Base-by-base conservation (phyloP, 176 grass and related monocot species). In the Tillandsia leiboldiana region DNA sequence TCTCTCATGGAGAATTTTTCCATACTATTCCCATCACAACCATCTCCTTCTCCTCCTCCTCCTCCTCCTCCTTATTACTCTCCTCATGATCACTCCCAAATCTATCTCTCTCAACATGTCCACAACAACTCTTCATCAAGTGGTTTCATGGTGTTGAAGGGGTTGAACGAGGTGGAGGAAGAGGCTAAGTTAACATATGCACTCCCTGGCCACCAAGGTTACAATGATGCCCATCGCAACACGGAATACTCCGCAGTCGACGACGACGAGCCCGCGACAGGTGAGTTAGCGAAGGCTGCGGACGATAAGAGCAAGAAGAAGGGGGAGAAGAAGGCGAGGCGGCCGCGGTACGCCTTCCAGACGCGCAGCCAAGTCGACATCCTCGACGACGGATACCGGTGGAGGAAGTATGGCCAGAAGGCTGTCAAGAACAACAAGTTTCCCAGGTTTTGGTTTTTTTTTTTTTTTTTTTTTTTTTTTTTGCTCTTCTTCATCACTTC, bases 331-430 rank as follows among this genome's bases (percentile, higher is more conserved):
- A 96, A 84, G 84, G 84, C 84, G 70, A 79, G 79, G 50, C 70
- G 68, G 48, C 81, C 87, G 0, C 78, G 84, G 9, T 96, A 68
- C 49, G 91, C 81, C 1, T 96, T 96, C 72, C 91, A 96, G 72
- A 96, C 91, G 2, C 82, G 91, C 49, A 96, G 91, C 79, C 81
- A 87, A 80, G 84, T 83, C 0, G 81, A 96, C 75, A 96, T 96
- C 71, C 91, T 96, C 51, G 91, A 96, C 54, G 87, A 96, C 53
- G 91, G 91, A 23, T 96, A 96, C 69, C 76, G 91, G 75, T 96
- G 91, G 91, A 90, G 91, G 68, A 96, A 96, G 68, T 96, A 96
- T 75, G 87, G 87, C 11, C 91, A 96, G 85, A 96, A 96, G 64
- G 87, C 87, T 23, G 84, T 96, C 33, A 96, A 96, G 73, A 85